A percentile compares a stretch with the other conserved stretches of the same genome.
Evolutionary conservation across 2,329 filamentous ascomycete genomes (phyloP).

Genomic region (Lecanoromycetidae sp.): DNA sequence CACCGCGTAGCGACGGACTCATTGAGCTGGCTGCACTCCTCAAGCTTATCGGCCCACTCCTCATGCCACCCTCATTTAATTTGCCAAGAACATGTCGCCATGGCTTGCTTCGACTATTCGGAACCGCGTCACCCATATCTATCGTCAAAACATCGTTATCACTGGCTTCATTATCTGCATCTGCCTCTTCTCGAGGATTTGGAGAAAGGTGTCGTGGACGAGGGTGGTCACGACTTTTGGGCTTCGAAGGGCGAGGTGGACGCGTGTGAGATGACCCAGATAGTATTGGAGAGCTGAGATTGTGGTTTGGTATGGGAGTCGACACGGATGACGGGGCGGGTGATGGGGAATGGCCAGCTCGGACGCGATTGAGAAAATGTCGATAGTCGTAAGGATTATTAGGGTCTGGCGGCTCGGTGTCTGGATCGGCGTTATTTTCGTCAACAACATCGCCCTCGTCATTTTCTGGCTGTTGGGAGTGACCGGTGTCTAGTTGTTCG

Average conservation of each 20-base stretch:
- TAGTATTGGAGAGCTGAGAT: not conserved
- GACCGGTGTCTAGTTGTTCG: constrained; percentile 44
- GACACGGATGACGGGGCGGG: constrained; percentile 3
- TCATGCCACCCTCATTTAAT: constrained; percentile 11
- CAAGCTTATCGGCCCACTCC: constrained; percentile 17
- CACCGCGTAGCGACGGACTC: constrained; percentile 15
- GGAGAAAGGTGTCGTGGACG: constrained; percentile 11
- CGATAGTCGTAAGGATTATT: constrained; percentile 39
- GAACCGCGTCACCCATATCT: constrained; percentile 18
- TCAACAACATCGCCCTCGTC: constrained; percentile 25
- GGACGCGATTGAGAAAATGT: constrained; percentile 30
- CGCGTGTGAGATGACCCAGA: not conserved
- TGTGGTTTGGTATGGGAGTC: constrained; percentile 9
- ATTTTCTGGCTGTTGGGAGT: constrained; percentile 23
- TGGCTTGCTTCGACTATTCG: constrained; percentile 8
- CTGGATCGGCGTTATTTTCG: constrained; percentile 28
- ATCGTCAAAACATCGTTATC: constrained; percentile 18
- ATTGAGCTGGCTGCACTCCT: constrained; percentile 20
- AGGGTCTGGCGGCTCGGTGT: constrained; percentile 28
- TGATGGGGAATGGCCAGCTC: constrained; percentile 5
- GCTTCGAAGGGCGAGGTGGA: constrained; percentile 3
- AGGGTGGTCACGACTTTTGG: constrained; percentile 2
- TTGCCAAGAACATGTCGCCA: constrained; percentile 11
- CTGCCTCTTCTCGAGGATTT: constrained; percentile 13
- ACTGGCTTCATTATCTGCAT: constrained; percentile 17